Conservation (phyloP, 176 grass and related monocot species). For the Aegilops speltoides region DNA sequence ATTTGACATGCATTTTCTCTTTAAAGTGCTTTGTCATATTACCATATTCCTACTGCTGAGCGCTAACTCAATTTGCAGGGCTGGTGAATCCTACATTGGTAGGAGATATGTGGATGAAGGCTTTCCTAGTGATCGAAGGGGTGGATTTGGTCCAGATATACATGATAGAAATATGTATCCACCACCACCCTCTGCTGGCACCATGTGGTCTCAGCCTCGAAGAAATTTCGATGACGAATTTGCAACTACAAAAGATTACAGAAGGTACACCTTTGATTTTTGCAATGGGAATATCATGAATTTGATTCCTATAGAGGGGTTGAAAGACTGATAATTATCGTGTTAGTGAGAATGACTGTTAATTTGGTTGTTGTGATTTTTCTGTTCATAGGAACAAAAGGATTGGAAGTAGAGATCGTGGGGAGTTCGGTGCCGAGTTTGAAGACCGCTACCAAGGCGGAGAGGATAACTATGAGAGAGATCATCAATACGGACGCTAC, state of each 20-base stretch:
- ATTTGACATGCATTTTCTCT: neutral
- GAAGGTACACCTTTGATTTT: constrained; percentile 59
- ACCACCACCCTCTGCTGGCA: constrained; percentile 48
- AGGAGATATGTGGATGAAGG: constrained; percentile 72
- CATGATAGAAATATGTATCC: constrained; percentile 78
- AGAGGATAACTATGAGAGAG: constrained; percentile 65
- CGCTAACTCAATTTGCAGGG: constrained; percentile 62
- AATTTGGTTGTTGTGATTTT: constrained; percentile 69
- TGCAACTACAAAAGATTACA: constrained; percentile 61
- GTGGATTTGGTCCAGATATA: constrained; percentile 48
- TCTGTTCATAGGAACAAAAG: constrained; percentile 78
- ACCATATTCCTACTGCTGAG: constrained; percentile 43
- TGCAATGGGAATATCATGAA: constrained; percentile 43
- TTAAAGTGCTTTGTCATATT: constrained; percentile 24
- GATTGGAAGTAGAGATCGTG: constrained; percentile 70
- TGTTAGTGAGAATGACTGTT: constrained; percentile 57
- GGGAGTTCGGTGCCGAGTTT: constrained; percentile 51
- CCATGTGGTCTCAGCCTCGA: constrained; percentile 71
- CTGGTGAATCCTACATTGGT: constrained; percentile 72
- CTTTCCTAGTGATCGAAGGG: constrained; percentile 67
- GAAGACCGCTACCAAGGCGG: constrained; percentile 58
- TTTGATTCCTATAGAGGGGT: constrained; percentile 49
- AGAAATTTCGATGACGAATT: constrained; percentile 77
- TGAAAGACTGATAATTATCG: constrained; percentile 59
- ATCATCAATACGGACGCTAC: constrained; percentile 59